A percentile compares a stretch with the other conserved stretches of the same genome.
Conservation (phyloP, 2,329 filamentous ascomycete genomes). For the Claviceps sorghi region DNA sequence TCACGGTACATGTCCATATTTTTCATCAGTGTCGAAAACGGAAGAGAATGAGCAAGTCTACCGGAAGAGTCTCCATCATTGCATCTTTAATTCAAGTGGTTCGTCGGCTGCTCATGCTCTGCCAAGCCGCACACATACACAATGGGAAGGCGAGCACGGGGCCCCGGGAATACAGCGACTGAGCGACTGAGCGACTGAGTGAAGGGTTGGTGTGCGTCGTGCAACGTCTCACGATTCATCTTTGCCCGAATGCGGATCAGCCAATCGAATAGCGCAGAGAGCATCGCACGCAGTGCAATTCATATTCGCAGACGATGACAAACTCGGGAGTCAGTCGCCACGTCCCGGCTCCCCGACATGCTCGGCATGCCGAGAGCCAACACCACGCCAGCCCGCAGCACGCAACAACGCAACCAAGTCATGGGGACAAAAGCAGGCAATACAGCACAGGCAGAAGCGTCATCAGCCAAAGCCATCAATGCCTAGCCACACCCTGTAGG, state of each 20-base stretch:
- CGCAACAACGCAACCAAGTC: background rate
- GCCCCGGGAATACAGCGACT: background rate
- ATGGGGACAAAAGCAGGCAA: background rate
- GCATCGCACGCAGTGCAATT: background rate
- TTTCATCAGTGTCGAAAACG: background rate
- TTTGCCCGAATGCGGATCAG: background rate
- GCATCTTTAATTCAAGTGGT: background rate
- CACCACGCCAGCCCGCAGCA: background rate
- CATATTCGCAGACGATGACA: background rate
- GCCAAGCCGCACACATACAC: background rate
- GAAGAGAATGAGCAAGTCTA: background rate
- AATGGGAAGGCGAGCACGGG: background rate
- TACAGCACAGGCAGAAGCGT: background rate
- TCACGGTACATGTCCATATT: background rate
- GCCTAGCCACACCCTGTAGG: no score
- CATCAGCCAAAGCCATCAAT: no score
- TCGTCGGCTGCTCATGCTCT: background rate
- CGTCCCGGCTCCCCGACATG: background rate
- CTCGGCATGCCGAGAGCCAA: no score
- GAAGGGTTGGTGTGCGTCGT: background rate
- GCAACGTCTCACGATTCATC: background rate
- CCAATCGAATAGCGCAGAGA: background rate
- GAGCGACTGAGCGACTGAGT: background rate
- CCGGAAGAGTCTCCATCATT: background rate
- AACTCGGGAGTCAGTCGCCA: background rate